Percentiles rank a stretch among this genome's conserved stretches.
Evolutionary conservation across 1,284 basidiomycete genomes (phyloP).

Genomic region (Cutaneotrichosporon mucoides): DNA sequence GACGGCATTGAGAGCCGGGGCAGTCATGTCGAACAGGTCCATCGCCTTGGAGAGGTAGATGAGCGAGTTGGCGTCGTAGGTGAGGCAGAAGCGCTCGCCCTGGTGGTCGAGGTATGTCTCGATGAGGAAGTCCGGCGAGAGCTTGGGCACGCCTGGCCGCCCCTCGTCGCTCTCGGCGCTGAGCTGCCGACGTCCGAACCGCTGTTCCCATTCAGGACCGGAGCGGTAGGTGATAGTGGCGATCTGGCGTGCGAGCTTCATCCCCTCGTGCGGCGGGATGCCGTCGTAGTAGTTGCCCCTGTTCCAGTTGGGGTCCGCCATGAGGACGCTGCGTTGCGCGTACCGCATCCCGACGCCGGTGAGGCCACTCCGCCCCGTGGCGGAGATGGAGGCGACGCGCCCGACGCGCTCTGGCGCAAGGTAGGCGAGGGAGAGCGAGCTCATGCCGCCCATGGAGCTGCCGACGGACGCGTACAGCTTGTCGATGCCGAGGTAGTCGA

Average conservation of each 20-base stretch:
- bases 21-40: constrained; percentile 97
- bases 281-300: constrained; percentile 94
- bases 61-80: constrained; percentile 98
- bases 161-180: constrained; percentile 37
- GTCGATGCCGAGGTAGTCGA: constrained; percentile 80
- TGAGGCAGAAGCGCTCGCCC: constrained; percentile 95
- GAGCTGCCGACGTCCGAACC: constrained; percentile 70
- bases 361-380: constrained; percentile 85
- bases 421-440: constrained; percentile 91
- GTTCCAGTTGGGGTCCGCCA: constrained; percentile 99
- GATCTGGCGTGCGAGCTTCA: constrained; percentile 98
- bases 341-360: constrained; percentile 92
- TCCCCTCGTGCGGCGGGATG: constrained; percentile 92
- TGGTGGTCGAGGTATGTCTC: constrained; percentile 98
- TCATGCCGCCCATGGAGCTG: constrained; percentile 96
- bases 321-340: constrained; percentile 83
- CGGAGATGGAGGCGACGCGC: constrained; percentile 88
- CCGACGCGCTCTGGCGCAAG: constrained; percentile 83
- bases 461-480: constrained; percentile 90
- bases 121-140: constrained; percentile 85
- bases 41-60: constrained; percentile 99
- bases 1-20: constrained; percentile 68
- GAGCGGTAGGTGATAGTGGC: constrained; percentile 99
- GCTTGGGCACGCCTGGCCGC: constrained; percentile 24
- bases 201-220: constrained; percentile 97